A percentile compares a stretch with the other conserved stretches of the same genome.
Conservation (phyloP, 805 yeast genomes). For the Yarrowia divulgata region DNA sequence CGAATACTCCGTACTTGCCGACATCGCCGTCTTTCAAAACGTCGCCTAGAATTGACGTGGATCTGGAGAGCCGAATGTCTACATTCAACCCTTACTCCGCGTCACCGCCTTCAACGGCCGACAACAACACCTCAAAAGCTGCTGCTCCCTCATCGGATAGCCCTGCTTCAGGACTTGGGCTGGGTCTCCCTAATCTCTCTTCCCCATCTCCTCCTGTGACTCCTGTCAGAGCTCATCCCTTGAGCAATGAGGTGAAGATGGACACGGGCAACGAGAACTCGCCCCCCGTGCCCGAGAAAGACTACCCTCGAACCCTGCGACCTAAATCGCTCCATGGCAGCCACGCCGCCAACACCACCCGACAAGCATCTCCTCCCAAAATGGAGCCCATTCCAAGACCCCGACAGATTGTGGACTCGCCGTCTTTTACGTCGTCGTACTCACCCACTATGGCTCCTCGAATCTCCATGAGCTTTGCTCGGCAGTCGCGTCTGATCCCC, state of each 20-base stretch:
- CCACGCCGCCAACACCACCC: not conserved
- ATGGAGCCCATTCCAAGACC: constrained; percentile 35
- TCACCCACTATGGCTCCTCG: constrained; percentile 32
- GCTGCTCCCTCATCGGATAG: not conserved
- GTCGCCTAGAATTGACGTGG: constrained; percentile 32
- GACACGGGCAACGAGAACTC: not conserved
- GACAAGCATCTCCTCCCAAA: constrained; percentile 23
- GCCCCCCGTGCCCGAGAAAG: constrained; percentile 21
- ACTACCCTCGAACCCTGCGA: constrained; percentile 23
- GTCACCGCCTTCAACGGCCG: constrained; percentile 2
- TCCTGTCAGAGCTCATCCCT: constrained; percentile 19
- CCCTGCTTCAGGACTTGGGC: constrained; percentile 10
- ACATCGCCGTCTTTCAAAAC: constrained; percentile 16
- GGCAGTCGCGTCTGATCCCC: constrained; percentile 36
- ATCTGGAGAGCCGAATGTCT: constrained; percentile 29
- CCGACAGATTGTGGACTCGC: constrained; percentile 20
- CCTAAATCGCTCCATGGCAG: constrained; percentile 25
- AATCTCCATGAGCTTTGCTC: constrained; percentile 36
- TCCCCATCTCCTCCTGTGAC: constrained; percentile 10
- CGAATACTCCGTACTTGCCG: constrained; percentile 17
- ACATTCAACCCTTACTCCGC: constrained; percentile 30
- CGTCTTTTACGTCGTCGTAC: constrained; percentile 29
- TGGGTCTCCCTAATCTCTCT: constrained; percentile 4
- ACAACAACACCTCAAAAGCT: not conserved
- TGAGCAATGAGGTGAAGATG: constrained; percentile 25